Evolutionary conservation across 257 asterid species (phyloP).

Genomic region (Penstemon newberryi): DNA sequence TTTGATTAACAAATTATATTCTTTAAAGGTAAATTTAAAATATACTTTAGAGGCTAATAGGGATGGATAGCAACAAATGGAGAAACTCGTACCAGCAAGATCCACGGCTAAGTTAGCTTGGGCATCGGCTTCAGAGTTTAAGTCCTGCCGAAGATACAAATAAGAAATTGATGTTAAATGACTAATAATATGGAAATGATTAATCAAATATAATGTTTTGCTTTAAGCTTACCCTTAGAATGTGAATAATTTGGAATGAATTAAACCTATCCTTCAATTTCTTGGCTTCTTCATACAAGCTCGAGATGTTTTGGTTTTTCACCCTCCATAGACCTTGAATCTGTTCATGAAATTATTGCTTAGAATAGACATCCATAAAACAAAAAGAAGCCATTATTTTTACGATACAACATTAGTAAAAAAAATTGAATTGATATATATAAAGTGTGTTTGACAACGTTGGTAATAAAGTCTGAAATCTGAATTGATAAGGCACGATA

Average conservation of each 20-base stretch:
- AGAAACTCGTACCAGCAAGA: slow-evolving; percentile 60
- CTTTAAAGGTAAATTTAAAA: background rate
- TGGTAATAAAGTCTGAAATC: no score
- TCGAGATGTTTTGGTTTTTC: slow-evolving; percentile 71
- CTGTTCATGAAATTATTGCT: slow-evolving; percentile 40
- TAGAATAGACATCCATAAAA: background rate
- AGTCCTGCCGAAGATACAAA: slow-evolving; percentile 53
- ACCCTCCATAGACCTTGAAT: slow-evolving; percentile 91
- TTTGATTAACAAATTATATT: no score
- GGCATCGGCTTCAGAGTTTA: slow-evolving; percentile 88
- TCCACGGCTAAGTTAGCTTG: slow-evolving; percentile 91
- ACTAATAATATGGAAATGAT: slow-evolving; percentile 1
- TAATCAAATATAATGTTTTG: background rate
- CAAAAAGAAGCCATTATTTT: background rate
- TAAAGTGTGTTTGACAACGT: no score
- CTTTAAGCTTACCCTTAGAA: slow-evolving; percentile 62
- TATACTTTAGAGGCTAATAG: background rate
- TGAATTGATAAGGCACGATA: no score
- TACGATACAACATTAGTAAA: background rate
- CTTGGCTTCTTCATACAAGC: slow-evolving; percentile 68
- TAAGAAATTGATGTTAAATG: slow-evolving; percentile 12
- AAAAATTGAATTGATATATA: no score
- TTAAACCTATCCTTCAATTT: slow-evolving; percentile 70
- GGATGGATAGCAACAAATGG: background rate
- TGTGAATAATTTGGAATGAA: slow-evolving; percentile 70